A percentile compares a stretch with the other conserved stretches of the same genome.
phyloP scores from a whole-genome alignment of 331 rosid genomes.

The Rhamnella rubrinervis region DNA sequence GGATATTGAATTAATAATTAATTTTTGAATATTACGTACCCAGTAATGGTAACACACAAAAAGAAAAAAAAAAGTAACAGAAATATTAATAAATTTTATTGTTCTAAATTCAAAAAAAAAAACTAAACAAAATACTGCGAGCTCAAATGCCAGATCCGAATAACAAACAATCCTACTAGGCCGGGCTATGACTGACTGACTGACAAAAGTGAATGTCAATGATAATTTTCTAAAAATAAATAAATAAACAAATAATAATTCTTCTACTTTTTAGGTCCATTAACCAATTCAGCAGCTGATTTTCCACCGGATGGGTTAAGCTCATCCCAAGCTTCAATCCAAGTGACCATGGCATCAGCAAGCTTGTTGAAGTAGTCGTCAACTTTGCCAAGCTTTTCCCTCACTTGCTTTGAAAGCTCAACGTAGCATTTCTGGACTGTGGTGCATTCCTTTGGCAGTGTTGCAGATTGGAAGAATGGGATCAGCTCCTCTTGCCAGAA shows the following conservation, averaged over 20 bases:
- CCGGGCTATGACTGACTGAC: background rate
- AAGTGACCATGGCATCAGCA: conserved; percentile 56
- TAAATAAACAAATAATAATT: background rate
- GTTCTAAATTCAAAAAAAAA: conserved; percentile 19
- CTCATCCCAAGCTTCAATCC: conserved; percentile 62
- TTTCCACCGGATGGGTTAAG: conserved; percentile 43
- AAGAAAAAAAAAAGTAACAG: conserved; percentile 14
- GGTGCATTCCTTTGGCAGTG: conserved; percentile 42
- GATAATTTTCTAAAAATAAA: background rate
- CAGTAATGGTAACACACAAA: background rate
- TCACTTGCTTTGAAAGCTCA: conserved; percentile 57
- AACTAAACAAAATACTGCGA: conserved; percentile 19
- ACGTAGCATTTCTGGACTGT: conserved; percentile 50
- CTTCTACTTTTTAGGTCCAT: conserved; percentile 33
- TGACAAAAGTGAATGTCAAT: conserved; percentile 14
- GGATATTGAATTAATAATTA: too few species aligned
- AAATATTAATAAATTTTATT: conserved; percentile 17
- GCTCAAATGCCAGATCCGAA: conserved; percentile 17
- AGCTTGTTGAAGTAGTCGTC: conserved; percentile 56
- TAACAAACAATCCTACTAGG: too few species aligned
- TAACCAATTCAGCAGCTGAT: conserved; percentile 5
- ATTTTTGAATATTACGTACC: background rate
- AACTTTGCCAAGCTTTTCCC: conserved; percentile 36
- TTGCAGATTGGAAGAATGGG: conserved; percentile 47
- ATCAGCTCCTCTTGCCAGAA: conserved; percentile 57